Evolutionary conservation across 177 flowering plant species (phyloP), one percentile per base, ranked within the genome.

Genomic region (Vitis hybrid): DNA sequence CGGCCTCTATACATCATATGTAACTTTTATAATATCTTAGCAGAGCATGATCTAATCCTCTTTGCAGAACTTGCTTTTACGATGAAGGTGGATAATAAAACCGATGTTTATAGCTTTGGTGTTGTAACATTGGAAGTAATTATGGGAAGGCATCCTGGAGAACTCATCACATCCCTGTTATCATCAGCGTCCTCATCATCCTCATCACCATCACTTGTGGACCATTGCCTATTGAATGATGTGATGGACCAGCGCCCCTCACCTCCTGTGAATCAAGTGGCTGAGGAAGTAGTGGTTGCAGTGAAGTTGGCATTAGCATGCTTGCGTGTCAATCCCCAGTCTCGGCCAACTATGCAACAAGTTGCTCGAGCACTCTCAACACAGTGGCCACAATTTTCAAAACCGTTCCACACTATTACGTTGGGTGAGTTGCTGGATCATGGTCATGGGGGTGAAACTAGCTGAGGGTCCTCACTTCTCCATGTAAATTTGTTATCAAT

Each of bases 71-170:
- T 72, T 60, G 70, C 70, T 11, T 72, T 17, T 26, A 65, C 71
- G 8, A 66, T 61, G 71, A 57, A 62, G 34, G 71, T 59, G 15
- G 69, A 60, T 17, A 70, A 75, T 49, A 76, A 76, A 39, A 58
- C 56, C 18, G 79, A 72, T 17, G 63, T 76, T 0, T 76, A 57
- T 30, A 68, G 75, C 68, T 76, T 72, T 34, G 75, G 75, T 2
- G 75, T 76, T 6, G 21, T 72, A 48, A 26, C 60, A 14, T 39
- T 72, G 1, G 79, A 76, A 11, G 64, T 72, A 2, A 55, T 76
- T 0, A 65, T 70, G 71, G 80, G 80, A 2, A 56, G 49, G 34
- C 80, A 77, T 56, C 76, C 76, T 13, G 65, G 76, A 4, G 71
- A 77, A 14, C 62, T 75, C 12, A 49, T 73, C 13, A 58, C 69